Base-by-base conservation (phyloP, 2,329 filamentous ascomycete genomes). In the Cladorrhinum sp. region DNA sequence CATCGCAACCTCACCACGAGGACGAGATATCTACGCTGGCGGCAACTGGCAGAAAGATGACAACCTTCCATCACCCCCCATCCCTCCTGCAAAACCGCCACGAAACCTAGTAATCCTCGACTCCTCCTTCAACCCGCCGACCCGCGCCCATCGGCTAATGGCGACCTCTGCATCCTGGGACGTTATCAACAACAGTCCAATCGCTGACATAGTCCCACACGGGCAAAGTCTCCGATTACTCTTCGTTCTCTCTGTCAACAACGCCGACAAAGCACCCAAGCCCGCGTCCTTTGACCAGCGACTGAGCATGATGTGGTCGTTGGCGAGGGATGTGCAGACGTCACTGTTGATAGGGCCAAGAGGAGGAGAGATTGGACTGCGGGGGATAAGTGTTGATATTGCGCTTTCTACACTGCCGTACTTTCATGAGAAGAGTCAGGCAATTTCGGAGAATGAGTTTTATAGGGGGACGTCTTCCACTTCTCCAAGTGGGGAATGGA, bases 361-460 rank as follows among this genome's bases (percentile, higher is more conserved):
- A 42, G 4, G 6, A 20, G 5, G 18, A 52, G 1, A 18, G 30
- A 28, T 8, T 26, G 36, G 16, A 21, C 14, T 36, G 23, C 14
- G 49, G 14, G 53, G 56, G 16, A 12, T 58, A 2, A 73, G 75
- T 26, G 74, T 87, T 3, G 90, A 93, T 66, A 81, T 94, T 39
- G 89, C 81, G 1, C 79, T 95, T 1, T 91, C 89, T 0, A 88
- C 82, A 36, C 79, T 83, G 68, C 87, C 90, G 0, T 92, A 88
- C 71, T 95, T 94, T 68, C 84, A 85, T 61, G 86, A 88, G 69
- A 94, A 94, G 75, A 84, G 85, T 7, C 66, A 69, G 12, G 85
- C 84, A 1, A 85, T 93, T 26, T 75, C 78, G 0, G 69, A 72
- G 8, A 72, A 73, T 0, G 75, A 76, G 0, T 76, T 77, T 39